Evolutionary conservation across 2,329 filamentous ascomycete genomes (phyloP), one percentile per base, ranked within the genome.

Genomic region (Coniochaeta sp.): DNA sequence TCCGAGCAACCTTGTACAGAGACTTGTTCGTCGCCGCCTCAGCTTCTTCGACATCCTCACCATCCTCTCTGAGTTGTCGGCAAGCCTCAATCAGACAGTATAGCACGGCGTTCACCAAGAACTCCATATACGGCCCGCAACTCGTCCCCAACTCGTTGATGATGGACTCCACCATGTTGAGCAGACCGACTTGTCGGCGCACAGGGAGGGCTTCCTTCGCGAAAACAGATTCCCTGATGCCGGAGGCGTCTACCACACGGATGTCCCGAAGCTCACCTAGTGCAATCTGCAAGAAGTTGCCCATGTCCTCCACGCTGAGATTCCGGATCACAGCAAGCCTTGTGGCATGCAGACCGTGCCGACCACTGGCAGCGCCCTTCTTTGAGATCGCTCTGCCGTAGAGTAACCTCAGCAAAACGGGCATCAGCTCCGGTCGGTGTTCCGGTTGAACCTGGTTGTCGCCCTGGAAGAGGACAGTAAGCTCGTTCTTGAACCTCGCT

Each of bases 351-450:
- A 96, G 83, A 1, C 90, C 89, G 61, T 90, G 85, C 56, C 86
- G 86, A 12, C 88, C 89, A 58, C 87, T 89, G 16, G 83, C 81
- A 26, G 81, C 79, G 16, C 89, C 88, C 61, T 88, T 88, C 60
- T 90, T 86, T 16, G 88, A 86, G 50, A 97, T 90, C 45, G 92
- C 85, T 58, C 90, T 85, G 33, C 94, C 94, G 65, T 97, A 99
- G 2, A 99, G 74, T 30, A 99, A 71, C 48, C 91, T 82, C 30
- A 99, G 78, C 24, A 99, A 75, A 5, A 99, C 82, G 1, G 94
- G 92, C 77, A 97, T 89, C 31, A 96, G 69, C 45, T 83, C 80
- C 3, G 72, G 62, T 8, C 87, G 82, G 63, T 99, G 90, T 49
- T 86, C 81, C 6, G 83, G 73, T 58, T 85, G 83, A 57, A 96